Evolutionary conservation across 805 yeast species (phyloP).

Genomic region (Saturnispora sekii): DNA sequence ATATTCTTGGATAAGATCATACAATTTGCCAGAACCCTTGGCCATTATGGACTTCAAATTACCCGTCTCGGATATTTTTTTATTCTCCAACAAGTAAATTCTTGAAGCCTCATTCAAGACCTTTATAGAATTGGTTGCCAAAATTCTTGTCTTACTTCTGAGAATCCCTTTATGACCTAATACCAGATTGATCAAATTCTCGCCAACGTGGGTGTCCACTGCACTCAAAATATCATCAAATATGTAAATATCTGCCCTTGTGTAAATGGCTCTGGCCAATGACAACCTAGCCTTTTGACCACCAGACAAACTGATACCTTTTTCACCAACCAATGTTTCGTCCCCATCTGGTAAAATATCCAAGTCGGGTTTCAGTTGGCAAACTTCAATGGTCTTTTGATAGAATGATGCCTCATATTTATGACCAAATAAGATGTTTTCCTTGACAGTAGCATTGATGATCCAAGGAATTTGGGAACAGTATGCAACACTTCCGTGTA

Average conservation of each 20-base stretch:
- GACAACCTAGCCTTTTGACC: conserved; percentile 96
- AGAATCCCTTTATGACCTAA: conserved; percentile 39
- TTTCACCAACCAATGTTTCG: conserved; percentile 88
- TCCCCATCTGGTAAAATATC: conserved; percentile 81
- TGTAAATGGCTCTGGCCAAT: conserved; percentile 89
- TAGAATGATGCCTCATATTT: conserved; percentile 74
- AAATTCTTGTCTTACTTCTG: conserved; percentile 40
- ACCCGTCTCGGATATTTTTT: conserved; percentile 47
- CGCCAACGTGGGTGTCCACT: conserved; percentile 94
- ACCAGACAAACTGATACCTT: conserved; percentile 92
- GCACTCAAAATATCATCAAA: conserved; percentile 93
- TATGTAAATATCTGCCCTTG: conserved; percentile 84
- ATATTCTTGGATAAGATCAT: conserved; percentile 30
- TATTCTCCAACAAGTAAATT: conserved; percentile 47
- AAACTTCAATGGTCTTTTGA: conserved; percentile 69
- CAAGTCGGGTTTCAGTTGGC: conserved; percentile 76
- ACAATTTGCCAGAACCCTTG: conserved; percentile 19
- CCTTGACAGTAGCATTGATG: conserved; percentile 85
- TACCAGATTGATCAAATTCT: conserved; percentile 60
- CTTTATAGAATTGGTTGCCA: conserved; percentile 49
- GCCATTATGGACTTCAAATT: conserved; percentile 33
- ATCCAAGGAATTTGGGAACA: conserved; percentile 86
- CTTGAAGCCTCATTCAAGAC: conserved; percentile 49
- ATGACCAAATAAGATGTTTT: conserved; percentile 84
- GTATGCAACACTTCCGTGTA: conserved; percentile 41